Percentiles rank a stretch among this genome's conserved stretches.
phyloP scores from a whole-genome alignment of 192 early-diverging fungal species.

The Dimargaris cristalligena region DNA sequence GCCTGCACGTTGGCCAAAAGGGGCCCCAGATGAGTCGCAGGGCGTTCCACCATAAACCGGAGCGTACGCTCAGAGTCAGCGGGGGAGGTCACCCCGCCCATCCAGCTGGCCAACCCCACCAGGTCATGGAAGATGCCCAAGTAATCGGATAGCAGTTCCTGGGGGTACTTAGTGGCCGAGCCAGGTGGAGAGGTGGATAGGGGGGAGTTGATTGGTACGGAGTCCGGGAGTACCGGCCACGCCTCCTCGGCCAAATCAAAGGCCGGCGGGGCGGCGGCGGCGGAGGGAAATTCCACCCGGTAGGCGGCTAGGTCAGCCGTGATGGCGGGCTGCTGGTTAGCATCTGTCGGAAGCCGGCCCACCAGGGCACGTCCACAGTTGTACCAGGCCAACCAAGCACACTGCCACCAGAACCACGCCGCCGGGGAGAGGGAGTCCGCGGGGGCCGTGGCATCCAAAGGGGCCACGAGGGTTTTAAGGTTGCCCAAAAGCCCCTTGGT shows the following conservation, averaged over 20 bases:
- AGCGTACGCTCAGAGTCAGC: no score
- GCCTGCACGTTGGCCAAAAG: not conserved
- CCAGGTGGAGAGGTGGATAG: slow-evolving; percentile 40
- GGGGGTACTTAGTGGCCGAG: slow-evolving; percentile 29
- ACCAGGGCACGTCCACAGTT: slow-evolving; percentile 39
- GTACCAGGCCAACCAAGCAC: slow-evolving; percentile 14
- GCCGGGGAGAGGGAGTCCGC: not conserved
- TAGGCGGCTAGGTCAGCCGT: no score
- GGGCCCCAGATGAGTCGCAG: slow-evolving; percentile 33
- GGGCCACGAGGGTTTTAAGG: not conserved
- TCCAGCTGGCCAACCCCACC: slow-evolving; percentile 45
- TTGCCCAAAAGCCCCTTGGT: not conserved
- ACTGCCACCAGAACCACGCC: slow-evolving; percentile 7
- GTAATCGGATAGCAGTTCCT: slow-evolving; percentile 34
- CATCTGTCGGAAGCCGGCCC: slow-evolving; percentile 14
- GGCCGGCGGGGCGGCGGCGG: no score
- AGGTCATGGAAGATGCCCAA: slow-evolving; percentile 32
- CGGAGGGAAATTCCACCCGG: no score
- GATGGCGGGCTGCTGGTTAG: slow-evolving; percentile 13
- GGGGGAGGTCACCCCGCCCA: no score
- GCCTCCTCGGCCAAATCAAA: slow-evolving; percentile 54
- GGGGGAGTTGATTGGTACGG: slow-evolving; percentile 46
- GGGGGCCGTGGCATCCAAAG: not conserved
- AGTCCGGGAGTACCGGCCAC: slow-evolving; percentile 38
- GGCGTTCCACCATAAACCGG: no score